These are phyloP conservation scores for Leishmania amazonensis DNA, from an alignment of 208 protist species.

Conservation along the genomic window DNA sequence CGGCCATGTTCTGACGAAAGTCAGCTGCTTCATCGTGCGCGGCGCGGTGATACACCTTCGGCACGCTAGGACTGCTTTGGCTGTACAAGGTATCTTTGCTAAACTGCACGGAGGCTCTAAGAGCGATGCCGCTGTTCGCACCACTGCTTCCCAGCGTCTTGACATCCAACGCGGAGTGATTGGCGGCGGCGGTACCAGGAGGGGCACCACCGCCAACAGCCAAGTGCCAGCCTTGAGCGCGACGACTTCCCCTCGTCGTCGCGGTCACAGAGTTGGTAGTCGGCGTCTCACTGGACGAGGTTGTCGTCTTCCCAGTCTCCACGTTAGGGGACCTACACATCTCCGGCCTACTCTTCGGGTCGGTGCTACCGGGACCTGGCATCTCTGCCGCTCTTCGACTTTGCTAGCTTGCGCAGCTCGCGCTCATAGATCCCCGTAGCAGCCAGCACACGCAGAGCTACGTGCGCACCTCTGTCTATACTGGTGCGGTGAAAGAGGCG, in stretches of 20 bases:
- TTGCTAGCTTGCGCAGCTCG: neutral
- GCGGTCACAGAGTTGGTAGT: neutral
- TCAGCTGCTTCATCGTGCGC: slow-evolving; percentile 11
- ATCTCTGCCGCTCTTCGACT: neutral
- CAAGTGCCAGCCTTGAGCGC: slow-evolving; percentile 23
- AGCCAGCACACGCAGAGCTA: neutral
- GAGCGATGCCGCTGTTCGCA: neutral
- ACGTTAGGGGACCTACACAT: slow-evolving; percentile 4
- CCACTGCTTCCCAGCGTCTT: slow-evolving; percentile 1
- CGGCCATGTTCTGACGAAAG: slow-evolving; percentile 42
- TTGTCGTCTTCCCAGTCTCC: neutral
- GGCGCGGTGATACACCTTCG: neutral
- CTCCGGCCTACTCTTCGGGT: neutral
- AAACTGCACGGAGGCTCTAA: slow-evolving; percentile 30
- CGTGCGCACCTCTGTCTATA: neutral
- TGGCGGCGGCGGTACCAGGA: neutral
- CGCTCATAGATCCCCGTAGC: neutral
- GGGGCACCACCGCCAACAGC: slow-evolving; percentile 2
- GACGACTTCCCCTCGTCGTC: slow-evolving; percentile 20
- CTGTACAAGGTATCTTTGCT: slow-evolving; percentile 5
- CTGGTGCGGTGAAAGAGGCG: neutral
- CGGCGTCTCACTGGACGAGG: neutral
- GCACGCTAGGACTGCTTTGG: neutral
- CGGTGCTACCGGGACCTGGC: neutral
- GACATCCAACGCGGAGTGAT: neutral